These are phyloP conservation scores for Colletotrichum cuscutae DNA, from an alignment of 2,329 filamentous ascomycete species.

Conservation along the genomic window DNA sequence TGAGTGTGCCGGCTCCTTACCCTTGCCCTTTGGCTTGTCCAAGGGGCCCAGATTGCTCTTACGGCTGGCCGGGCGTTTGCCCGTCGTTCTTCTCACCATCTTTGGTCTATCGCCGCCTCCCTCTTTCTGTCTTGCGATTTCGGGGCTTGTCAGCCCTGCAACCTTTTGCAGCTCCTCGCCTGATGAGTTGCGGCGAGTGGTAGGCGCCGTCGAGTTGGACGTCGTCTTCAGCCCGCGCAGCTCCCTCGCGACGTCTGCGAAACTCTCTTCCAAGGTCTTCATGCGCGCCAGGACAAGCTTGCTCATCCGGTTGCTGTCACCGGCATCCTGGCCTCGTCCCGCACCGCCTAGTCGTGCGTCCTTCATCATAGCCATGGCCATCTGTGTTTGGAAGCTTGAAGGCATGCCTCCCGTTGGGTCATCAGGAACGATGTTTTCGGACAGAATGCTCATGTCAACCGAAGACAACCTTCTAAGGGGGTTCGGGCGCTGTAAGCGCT, in stretches of 20 bases:
- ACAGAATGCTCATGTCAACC: conserved; percentile 78
- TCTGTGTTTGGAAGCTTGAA: conserved; percentile 83
- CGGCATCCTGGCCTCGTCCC: conserved; percentile 47
- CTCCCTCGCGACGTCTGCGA: conserved; percentile 86
- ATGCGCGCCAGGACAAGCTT: conserved; percentile 87
- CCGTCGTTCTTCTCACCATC: conserved; percentile 42
- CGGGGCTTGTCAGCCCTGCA: conserved; percentile 41
- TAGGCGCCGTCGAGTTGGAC: conserved; percentile 54
- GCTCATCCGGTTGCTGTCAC: conserved; percentile 75
- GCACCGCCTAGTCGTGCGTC: conserved; percentile 61
- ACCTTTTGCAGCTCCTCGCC: conserved; percentile 49
- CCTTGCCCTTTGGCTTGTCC: conserved; percentile 56
- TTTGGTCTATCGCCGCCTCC: conserved; percentile 38
- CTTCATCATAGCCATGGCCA: conserved; percentile 76
- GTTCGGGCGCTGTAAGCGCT: conserved; percentile 50
- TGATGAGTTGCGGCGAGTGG: conserved; percentile 63
- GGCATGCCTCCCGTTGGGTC: conserved; percentile 73
- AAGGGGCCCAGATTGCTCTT: conserved; percentile 54
- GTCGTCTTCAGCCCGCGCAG: conserved; percentile 72
- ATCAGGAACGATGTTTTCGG: conserved; percentile 73
- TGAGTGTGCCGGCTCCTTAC: conserved; percentile 55
- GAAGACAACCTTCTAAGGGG: conserved; percentile 64
- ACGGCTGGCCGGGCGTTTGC: conserved; percentile 50
- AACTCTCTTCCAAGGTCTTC: conserved; percentile 92
- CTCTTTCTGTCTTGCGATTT: conserved; percentile 44